A percentile compares a stretch with the other conserved stretches of the same genome.
Evolutionary conservation across 805 yeast genomes (phyloP).

Genomic region (Ogataea philodendri): DNA sequence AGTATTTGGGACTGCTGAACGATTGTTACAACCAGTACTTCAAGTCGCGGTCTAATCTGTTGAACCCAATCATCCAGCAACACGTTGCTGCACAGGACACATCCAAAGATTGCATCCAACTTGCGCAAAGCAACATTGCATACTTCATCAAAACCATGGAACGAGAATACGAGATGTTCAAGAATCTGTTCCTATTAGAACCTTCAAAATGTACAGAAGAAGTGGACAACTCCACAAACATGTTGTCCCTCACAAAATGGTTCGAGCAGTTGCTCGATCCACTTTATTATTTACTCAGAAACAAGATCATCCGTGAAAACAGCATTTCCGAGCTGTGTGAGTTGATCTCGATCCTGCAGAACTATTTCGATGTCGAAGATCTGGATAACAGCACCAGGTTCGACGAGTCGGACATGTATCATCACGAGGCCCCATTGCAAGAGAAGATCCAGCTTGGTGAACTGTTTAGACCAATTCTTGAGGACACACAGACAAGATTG

Average conservation of each 20-base stretch:
- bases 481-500: constrained; percentile 76
- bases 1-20: constrained; percentile 62
- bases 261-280: constrained; percentile 70
- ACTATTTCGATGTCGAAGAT: constrained; percentile 62
- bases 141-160: constrained; percentile 57
- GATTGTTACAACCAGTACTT: constrained; percentile 70
- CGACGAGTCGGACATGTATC: constrained; percentile 21
- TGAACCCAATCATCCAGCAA: constrained; percentile 38
- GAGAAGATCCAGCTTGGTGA: constrained; percentile 37
- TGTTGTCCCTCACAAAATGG: constrained; percentile 49
- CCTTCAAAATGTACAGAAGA: constrained; percentile 13
- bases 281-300: constrained; percentile 66
- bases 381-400: constrained; percentile 18
- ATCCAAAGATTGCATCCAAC: constrained; percentile 47
- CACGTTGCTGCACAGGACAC: constrained; percentile 25
- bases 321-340: constrained; percentile 72
- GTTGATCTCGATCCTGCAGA: constrained; percentile 64
- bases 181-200: constrained; percentile 45
- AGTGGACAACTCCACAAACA: constrained; percentile 32
- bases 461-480: constrained; percentile 66
- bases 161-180: constrained; percentile 61
- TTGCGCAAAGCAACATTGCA: constrained; percentile 60
- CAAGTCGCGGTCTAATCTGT: constrained; percentile 48
- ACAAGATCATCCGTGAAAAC: constrained; percentile 65
- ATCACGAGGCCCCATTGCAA: constrained; percentile 19